phyloP scores from a whole-genome alignment of 2,329 filamentous ascomycete genomes.

The Nakataea oryzae region DNA sequence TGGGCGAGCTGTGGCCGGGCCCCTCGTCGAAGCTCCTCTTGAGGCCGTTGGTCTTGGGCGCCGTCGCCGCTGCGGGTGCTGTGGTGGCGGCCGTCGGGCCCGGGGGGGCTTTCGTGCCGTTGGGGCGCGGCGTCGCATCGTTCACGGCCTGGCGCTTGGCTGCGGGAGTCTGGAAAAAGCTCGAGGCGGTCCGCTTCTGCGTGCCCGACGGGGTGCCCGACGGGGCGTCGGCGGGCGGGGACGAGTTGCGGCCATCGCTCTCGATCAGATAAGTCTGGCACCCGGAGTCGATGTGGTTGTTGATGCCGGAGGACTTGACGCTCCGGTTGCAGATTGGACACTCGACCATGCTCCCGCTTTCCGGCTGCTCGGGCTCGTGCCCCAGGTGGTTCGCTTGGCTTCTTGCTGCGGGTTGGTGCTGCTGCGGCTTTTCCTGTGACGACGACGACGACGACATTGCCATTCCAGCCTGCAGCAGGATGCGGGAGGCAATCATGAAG shows the following conservation, averaged over 20 bases:
- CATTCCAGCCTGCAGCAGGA: background rate
- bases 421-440: background rate
- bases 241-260: conserved; percentile 19
- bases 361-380: background rate
- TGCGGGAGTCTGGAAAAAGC: conserved; percentile 52
- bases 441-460: background rate
- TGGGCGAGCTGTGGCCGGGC: conserved; percentile 24
- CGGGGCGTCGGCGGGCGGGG: conserved; percentile 13
- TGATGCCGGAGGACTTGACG: conserved; percentile 68
- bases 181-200: conserved; percentile 42
- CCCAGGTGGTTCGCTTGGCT: background rate
- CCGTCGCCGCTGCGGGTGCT: background rate
- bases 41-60: conserved; percentile 22
- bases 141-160: conserved; percentile 39
- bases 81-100: conserved; percentile 7
- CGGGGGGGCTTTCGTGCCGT: conserved; percentile 15
- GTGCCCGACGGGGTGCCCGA: conserved; percentile 24
- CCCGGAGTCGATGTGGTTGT: conserved; percentile 78
- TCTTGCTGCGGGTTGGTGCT: background rate
- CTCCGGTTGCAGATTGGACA: conserved; percentile 74
- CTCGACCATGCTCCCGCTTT: conserved; percentile 38
- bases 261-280: conserved; percentile 61
- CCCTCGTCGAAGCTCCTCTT: conserved; percentile 47
- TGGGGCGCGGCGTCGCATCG: conserved; percentile 19
- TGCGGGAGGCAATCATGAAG: background rate